Conservation (phyloP, 352 stramenopile genomes). For the Pythium vanterpoolii region DNA sequence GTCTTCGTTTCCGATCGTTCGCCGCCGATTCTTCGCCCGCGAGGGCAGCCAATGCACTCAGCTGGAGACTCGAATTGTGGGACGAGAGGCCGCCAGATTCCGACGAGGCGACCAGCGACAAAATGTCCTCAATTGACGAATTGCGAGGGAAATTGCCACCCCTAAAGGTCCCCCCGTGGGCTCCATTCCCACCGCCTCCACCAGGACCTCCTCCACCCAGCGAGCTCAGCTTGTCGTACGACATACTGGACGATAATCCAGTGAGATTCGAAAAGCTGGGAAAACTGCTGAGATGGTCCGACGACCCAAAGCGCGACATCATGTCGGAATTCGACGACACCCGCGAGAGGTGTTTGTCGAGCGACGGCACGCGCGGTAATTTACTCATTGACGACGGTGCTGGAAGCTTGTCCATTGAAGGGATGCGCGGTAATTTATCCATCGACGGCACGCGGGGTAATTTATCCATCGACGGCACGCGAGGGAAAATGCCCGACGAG, state of each 20-base stretch:
- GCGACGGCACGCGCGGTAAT: conserved; percentile 52
- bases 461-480: conserved; percentile 71
- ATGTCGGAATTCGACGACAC: conserved; percentile 65
- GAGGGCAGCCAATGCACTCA: conserved; percentile 61
- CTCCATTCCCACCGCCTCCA: neutral
- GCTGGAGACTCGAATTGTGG: conserved; percentile 57
- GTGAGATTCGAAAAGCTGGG: conserved; percentile 76
- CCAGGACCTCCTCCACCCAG: conserved; percentile 20
- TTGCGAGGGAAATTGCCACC: conserved; percentile 64
- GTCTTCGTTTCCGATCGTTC: conserved; percentile 59
- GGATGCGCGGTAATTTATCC: conserved; percentile 65
- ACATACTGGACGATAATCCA: conserved; percentile 56
- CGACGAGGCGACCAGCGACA: conserved; percentile 79
- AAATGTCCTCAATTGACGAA: conserved; percentile 85
- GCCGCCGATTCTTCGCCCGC: conserved; percentile 58
- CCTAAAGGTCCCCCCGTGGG: conserved; percentile 1
- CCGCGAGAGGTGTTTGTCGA: conserved; percentile 36
- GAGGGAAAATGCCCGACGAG: conserved; percentile 78
- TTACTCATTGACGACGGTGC: conserved; percentile 65
- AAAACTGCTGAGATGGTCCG: conserved; percentile 69
- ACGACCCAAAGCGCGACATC: conserved; percentile 63
- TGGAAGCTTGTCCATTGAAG: conserved; percentile 78
- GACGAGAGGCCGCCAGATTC: conserved; percentile 45
- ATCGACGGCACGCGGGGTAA: conserved; percentile 48
- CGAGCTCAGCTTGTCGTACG: conserved; percentile 71